phyloP scores from a whole-genome alignment of 2,329 filamentous ascomycete species.

The Plectosphaerella sp. region DNA sequence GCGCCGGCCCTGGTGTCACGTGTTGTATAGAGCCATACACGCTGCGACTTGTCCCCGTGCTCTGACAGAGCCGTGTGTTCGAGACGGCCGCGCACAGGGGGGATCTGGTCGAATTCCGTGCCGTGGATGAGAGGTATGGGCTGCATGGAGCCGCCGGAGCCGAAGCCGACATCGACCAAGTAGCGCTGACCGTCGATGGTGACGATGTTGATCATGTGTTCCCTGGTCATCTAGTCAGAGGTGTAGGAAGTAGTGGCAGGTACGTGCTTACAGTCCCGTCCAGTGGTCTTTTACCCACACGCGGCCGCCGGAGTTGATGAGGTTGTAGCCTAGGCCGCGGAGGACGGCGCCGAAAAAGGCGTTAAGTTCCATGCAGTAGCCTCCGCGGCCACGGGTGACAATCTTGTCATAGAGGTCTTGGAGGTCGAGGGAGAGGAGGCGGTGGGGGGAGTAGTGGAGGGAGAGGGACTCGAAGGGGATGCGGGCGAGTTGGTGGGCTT shows the following conservation, averaged over 20 bases:
- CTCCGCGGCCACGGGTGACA: conserved; percentile 38
- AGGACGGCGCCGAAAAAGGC: conserved; percentile 41
- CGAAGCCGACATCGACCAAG: conserved; percentile 58
- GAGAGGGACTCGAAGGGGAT: conserved; percentile 52
- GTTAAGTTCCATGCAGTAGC: conserved; percentile 51
- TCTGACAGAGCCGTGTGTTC: conserved; percentile 23
- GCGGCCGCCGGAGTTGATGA: conserved; percentile 46
- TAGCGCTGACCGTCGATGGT: conserved; percentile 42
- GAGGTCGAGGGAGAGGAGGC: conserved; percentile 31
- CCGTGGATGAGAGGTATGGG: conserved; percentile 25
- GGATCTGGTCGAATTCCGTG: conserved; percentile 29
- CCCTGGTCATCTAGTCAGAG: conserved; percentile 26
- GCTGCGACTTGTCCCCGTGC: conserved; percentile 26
- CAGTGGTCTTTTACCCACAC: conserved; percentile 18
- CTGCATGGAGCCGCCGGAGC: conserved; percentile 33
- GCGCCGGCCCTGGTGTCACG: conserved; percentile 15
- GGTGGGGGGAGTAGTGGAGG: conserved; percentile 42
- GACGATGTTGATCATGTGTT: conserved; percentile 57
- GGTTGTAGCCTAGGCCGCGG: conserved; percentile 40
- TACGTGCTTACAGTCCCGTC: conserved; percentile 19
- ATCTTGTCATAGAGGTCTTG: conserved; percentile 39
- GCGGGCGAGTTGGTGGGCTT: conserved; percentile 37
- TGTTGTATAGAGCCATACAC: conserved; percentile 34
- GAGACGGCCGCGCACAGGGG: conserved; percentile 40
- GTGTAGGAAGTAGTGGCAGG: conserved; percentile 12